Evolutionary conservation across 2,329 filamentous ascomycete genomes (phyloP), one percentile per base, ranked within the genome.

Genomic region (Myriangium duriaei): DNA sequence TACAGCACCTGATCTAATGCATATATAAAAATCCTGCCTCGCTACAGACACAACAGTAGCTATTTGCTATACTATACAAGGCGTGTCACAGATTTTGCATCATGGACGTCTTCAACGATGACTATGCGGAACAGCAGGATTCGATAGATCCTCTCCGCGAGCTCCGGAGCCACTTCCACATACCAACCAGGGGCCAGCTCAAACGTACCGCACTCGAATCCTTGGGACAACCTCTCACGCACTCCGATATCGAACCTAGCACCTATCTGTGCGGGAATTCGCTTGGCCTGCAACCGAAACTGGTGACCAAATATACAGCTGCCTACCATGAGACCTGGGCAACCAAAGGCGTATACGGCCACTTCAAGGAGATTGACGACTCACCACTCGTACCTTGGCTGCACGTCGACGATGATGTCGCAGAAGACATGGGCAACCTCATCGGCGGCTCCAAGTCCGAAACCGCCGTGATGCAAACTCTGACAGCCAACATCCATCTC

Each of bases 261-360:
- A 78, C 84, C 42, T 95, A 94, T 58, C 76, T 95, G 45, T 88
- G 85, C 47, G 87, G 87, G 40, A 93, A 94, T 63, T 93, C 85
- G 0, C 71, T 94, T 1, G 86, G 86, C 26, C 72, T 88, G 3
- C 86, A 94, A 56, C 85, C 87, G 31, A 75, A 72, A 44, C 71
- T 71, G 11, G 76, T 79, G 0, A 66, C 71, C 12, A 62, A 69
- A 11, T 77, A 83, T 45, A 62, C 93, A 44, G 65, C 77, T 32
- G 71, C 75, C 4, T 85, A 92, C 48, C 70, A 93, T 1, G 72
- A 80, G 44, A 85, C 83, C 3, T 94, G 87, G 86, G 79, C 79
- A 0, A 79, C 76, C 0, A 80, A 91, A 47, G 86, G 80, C 12
- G 86, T 94, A 14, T 77, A 80, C 29, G 86, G 86, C 0, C 86